Evolutionary conservation across 306 rosid genomes (phyloP).

Genomic region (Medicago truncatula): DNA sequence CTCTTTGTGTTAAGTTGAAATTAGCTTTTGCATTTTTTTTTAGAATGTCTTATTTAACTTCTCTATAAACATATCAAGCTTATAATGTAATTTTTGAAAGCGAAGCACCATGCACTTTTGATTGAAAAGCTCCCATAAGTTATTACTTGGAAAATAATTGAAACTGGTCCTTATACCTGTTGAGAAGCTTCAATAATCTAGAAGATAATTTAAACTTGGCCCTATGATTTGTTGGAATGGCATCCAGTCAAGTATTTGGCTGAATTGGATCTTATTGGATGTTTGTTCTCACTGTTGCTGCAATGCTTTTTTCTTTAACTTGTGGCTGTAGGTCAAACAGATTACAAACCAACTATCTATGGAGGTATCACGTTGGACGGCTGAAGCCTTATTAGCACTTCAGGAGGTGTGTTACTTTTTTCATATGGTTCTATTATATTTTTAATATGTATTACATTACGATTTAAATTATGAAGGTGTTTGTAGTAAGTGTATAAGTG

Average conservation of each 20-base stretch:
- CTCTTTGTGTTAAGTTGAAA: background rate
- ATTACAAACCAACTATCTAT: conserved; percentile 52
- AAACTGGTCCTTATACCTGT: background rate
- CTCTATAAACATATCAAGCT: conserved; percentile 1
- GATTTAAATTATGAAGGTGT: background rate
- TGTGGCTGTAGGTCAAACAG: conserved; percentile 61
- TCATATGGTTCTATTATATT: conserved; percentile 5
- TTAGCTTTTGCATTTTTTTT: background rate
- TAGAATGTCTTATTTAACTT: background rate
- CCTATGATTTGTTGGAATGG: conserved; percentile 16
- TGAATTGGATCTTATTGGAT: conserved; percentile 4
- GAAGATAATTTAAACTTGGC: background rate
- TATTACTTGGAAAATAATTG: background rate
- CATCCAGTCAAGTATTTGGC: conserved; percentile 8
- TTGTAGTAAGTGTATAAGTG: no score
- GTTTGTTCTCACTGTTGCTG: conserved; percentile 1
- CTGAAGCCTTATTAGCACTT: conserved; percentile 75
- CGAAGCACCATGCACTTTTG: background rate
- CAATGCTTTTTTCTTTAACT: conserved; percentile 20
- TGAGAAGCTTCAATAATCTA: conserved; percentile 3
- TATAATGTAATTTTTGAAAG: background rate
- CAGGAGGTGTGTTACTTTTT: conserved; percentile 71
- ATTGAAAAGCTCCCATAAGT: background rate
- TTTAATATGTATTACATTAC: background rate
- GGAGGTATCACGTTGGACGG: conserved; percentile 62